Evolutionary conservation across 2,329 filamentous ascomycete species (phyloP), one percentile per base, ranked within the genome.

Genomic region (Fusarium graminum): DNA sequence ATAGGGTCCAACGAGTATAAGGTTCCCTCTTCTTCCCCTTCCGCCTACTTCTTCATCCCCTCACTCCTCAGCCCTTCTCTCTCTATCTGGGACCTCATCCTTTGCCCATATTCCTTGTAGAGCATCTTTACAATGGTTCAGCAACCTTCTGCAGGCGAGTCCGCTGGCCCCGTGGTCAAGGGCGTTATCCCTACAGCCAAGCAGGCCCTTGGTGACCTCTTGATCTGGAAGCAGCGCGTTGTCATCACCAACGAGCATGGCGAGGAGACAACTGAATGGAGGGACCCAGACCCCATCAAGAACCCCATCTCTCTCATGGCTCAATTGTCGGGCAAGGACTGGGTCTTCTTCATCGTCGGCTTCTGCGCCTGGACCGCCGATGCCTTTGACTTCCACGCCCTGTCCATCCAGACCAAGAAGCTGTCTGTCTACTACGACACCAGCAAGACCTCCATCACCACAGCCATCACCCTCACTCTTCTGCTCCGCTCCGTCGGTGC

Each of bases 311-410:
- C 82, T 36, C 82, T 94, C 29, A 81, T 93, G 63, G 83, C 82
- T 28, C 84, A 89, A 77, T 83, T 95, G 16, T 85, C 82, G 4
- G 80, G 81, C 25, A 86, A 83, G 61, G 88, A 91, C 74, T 94
- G 92, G 91, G 73, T 91, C 16, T 93, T 92, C 80, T 89, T 94
- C 79, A 66, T 91, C 39, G 89, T 93, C 12, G 92, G 91, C 4
- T 88, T 94, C 74, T 77, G 85, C 32, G 89, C 91, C 16, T 94
- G 92, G 92, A 91, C 87, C 2, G 91, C 91, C 56, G 92, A 94
- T 75, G 91, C 92, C 5, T 94, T 94, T 75, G 92, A 93, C 77
- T 94, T 94, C 75, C 91, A 93, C 77, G 90, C 92, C 26, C 83
- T 94, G 10, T 91, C 89, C 6, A 92, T 94, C 66, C 91, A 93